Evolutionary conservation across 768 basidiomycete species (phyloP), one percentile per base, ranked within the genome.

Genomic region (Gymnopilus dilepis): DNA sequence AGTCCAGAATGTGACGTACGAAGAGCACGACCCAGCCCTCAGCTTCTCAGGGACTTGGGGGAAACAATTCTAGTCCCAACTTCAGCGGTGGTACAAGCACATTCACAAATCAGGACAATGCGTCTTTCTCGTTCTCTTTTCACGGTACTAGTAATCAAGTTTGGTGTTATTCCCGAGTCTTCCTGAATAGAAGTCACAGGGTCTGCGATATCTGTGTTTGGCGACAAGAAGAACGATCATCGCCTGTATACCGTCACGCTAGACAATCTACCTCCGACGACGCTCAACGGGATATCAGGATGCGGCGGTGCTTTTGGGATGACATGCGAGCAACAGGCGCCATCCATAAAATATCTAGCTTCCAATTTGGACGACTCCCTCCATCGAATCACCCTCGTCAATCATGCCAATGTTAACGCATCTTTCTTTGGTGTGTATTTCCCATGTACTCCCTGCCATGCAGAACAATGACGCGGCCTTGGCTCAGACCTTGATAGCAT

Each of bases 171-270:
- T 24, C 13, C 51, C 2, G 51, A 40, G 8, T 22, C 26, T 17
- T 41, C 28, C 38, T 51, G 30, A 38, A 13, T 30, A 41, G 15
- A 19, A 9, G 31, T 22, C 54, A 3, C 61, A 81, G 81, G 78
- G 40, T 80, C 80, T 21, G 77, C 80, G 0, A 67, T 82, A 26
- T 81, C 79, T 56, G 73, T 82, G 13, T 76, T 80, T 38, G 82
- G 83, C 2, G 82, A 83, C 70, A 82, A 81, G 65, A 81, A 79
- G 65, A 81, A 81, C 56, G 79, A 83, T 65, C 82, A 84, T 59
- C 75, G 83, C 0, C 65, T 76, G 7, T 84, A 80, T 67, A 74
- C 69, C 21, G 77, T 82, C 22, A 66, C 65, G 6, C 70, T 83
- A 4, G 82, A 83, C 65, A 68, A 69, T 48, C 66, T 64, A 4